phyloP scores from a whole-genome alignment of 2,329 filamentous ascomycete species.

The Neopestalotiopsis rosae region DNA sequence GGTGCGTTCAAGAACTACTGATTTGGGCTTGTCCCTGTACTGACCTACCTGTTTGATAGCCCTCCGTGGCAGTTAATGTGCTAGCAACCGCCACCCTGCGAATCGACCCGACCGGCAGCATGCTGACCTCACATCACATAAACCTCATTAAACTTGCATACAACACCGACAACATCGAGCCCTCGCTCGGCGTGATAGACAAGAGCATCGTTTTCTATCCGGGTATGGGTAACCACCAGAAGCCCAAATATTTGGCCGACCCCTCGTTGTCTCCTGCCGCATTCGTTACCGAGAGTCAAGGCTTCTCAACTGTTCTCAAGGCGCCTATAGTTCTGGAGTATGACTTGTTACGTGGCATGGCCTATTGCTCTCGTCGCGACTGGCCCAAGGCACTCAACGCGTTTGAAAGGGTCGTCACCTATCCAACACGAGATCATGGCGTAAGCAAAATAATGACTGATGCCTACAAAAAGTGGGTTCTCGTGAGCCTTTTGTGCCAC shows the following conservation, averaged over 20 bases:
- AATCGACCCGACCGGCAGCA: slow-evolving; percentile 69
- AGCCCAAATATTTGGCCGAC: slow-evolving; percentile 51
- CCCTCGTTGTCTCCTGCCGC: slow-evolving; percentile 48
- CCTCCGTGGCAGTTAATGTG: slow-evolving; percentile 50
- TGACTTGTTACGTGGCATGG: slow-evolving; percentile 67
- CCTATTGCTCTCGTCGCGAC: slow-evolving; percentile 64
- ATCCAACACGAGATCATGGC: slow-evolving; percentile 66
- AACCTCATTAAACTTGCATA: slow-evolving; percentile 64
- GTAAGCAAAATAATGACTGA: slow-evolving; percentile 83
- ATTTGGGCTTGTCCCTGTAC: slow-evolving; percentile 29
- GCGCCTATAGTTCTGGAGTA: slow-evolving; percentile 67
- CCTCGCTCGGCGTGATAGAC: slow-evolving; percentile 66
- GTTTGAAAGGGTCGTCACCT: slow-evolving; percentile 69
- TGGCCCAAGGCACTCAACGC: slow-evolving; percentile 69
- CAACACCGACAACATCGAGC: slow-evolving; percentile 56
- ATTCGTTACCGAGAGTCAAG: slow-evolving; percentile 65
- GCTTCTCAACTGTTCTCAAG: slow-evolving; percentile 61
- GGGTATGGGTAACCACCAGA: slow-evolving; percentile 43
- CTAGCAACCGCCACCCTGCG: slow-evolving; percentile 62
- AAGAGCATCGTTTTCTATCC: slow-evolving; percentile 72
- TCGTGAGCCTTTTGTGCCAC: slow-evolving; percentile 74
- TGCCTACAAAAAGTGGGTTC: slow-evolving; percentile 89
- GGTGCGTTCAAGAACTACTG: slow-evolving; percentile 24
- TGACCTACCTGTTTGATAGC: slow-evolving; percentile 52
- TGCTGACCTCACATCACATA: slow-evolving; percentile 70